Percentiles rank a stretch among this genome's conserved stretches.
Evolutionary conservation across 176 grass and related monocot species (phyloP).

Genomic region (Lolium multiflorum): DNA sequence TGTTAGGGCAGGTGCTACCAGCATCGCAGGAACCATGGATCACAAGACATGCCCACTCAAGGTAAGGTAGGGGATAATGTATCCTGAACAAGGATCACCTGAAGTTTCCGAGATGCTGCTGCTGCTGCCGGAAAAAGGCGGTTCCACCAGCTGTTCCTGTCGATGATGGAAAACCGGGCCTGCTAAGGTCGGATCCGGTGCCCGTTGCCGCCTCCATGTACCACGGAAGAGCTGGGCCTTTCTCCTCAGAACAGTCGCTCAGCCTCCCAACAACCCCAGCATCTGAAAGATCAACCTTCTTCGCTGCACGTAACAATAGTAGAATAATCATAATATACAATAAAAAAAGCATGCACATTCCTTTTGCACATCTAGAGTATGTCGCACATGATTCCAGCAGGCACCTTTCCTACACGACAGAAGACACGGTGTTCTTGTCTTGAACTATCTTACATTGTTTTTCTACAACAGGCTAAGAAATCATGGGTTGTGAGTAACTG

Average conservation of each 20-base stretch:
- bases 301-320: conserved; percentile 38
- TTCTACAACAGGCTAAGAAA: background rate
- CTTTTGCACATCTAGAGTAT: background rate
- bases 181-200: conserved; percentile 18
- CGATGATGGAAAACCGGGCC: background rate
- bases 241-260: conserved; percentile 19
- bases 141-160: conserved; percentile 12
- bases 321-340: background rate
- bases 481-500: background rate
- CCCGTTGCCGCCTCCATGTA: background rate
- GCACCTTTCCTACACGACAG: background rate
- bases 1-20: background rate
- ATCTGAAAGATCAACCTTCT: conserved; percentile 29
- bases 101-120: conserved; percentile 14
- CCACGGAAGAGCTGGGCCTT: conserved; percentile 32
- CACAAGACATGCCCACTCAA: background rate
- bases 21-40: conserved; percentile 22
- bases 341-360: background rate
- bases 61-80: background rate
- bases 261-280: background rate
- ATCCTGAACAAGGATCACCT: conserved; percentile 24
- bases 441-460: background rate
- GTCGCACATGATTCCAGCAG: background rate
- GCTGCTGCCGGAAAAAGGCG: conserved; percentile 33
- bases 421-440: too few relatives aligned